Percentiles rank a stretch among this genome's conserved stretches.
These are phyloP conservation scores for Cryphonectria parasitica DNA, from an alignment of 2,329 filamentous ascomycete species.

Conservation along the genomic window DNA sequence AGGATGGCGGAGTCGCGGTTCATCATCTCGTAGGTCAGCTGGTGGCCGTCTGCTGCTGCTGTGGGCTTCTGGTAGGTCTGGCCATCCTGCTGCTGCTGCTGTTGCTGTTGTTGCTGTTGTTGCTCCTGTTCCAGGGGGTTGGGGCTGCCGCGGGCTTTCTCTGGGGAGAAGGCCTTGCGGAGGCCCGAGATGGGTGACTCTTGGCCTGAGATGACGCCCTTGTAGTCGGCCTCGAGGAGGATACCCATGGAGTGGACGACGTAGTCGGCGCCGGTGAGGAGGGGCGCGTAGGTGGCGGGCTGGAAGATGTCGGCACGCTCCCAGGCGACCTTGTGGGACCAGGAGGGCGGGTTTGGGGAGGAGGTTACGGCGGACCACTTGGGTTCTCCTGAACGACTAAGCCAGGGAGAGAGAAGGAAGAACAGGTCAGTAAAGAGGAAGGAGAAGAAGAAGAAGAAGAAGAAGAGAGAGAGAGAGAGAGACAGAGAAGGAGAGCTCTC, in stretches of 20 bases:
- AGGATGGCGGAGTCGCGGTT: conserved; percentile 88
- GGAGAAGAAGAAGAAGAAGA: neutral
- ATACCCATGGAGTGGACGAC: conserved; percentile 97
- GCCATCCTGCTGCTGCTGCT: conserved; percentile 41
- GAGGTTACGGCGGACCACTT: conserved; percentile 81
- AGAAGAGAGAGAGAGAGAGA: neutral
- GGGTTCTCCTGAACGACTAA: conserved; percentile 86
- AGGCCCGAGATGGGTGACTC: conserved; percentile 83
- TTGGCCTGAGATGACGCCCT: conserved; percentile 81
- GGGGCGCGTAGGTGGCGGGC: conserved; percentile 75
- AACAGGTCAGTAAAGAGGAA: neutral
- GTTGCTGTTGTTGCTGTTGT: conserved; percentile 45
- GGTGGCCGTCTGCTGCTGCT: conserved; percentile 53
- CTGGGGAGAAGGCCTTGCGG: conserved; percentile 73
- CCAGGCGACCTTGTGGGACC: conserved; percentile 85
- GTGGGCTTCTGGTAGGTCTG: conserved; percentile 65
- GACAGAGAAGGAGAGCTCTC: conserved; percentile 34
- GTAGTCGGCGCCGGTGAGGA: conserved; percentile 77
- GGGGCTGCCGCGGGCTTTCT: conserved; percentile 59
- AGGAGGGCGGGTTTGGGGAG: conserved; percentile 70
- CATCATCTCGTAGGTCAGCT: conserved; percentile 96
- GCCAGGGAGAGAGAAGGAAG: neutral
- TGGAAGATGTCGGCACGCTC: conserved; percentile 85
- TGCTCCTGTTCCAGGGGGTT: conserved; percentile 48
- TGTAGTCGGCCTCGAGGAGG: conserved; percentile 96